phyloP scores from a whole-genome alignment of 805 yeast genomes.

The Myxozyma mucilagina region DNA sequence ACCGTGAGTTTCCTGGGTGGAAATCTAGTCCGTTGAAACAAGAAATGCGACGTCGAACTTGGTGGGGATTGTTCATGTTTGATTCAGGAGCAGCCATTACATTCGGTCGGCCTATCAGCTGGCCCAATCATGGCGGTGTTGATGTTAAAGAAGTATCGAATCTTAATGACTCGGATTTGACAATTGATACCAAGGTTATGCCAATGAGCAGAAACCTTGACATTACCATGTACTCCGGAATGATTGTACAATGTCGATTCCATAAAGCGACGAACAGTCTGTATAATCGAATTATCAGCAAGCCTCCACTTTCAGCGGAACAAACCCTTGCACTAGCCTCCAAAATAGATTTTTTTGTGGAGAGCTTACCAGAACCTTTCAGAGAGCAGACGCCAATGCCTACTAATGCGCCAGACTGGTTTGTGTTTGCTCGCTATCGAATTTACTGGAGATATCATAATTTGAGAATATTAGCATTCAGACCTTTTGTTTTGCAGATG shows the following conservation, averaged over 20 bases:
- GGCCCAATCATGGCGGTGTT: conserved; percentile 50
- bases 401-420: conserved; percentile 50
- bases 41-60: conserved; percentile 60
- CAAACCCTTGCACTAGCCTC: conserved; percentile 54
- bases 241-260: conserved; percentile 56
- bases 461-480: conserved; percentile 54
- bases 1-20: conserved; percentile 53
- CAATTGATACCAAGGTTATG: conserved; percentile 33
- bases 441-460: conserved; percentile 61
- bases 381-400: conserved; percentile 44
- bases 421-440: conserved; percentile 53
- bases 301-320: conserved; percentile 50
- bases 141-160: conserved; percentile 55
- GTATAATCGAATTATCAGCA: conserved; percentile 50
- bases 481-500: conserved; percentile 60
- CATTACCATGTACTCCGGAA: conserved; percentile 61
- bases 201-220: conserved; percentile 31
- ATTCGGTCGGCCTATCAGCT: conserved; percentile 62
- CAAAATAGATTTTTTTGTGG: conserved; percentile 46
- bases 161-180: conserved; percentile 49
- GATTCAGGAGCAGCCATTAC: conserved; percentile 66
- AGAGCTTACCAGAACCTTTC: conserved; percentile 51
- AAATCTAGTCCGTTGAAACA: conserved; percentile 46
- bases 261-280: conserved; percentile 51
- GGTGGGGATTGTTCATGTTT: conserved; percentile 68